These are phyloP conservation scores for Plenodomus biglobosus DNA, from an alignment of 2,329 filamentous ascomycete species.

Conservation along the genomic window DNA sequence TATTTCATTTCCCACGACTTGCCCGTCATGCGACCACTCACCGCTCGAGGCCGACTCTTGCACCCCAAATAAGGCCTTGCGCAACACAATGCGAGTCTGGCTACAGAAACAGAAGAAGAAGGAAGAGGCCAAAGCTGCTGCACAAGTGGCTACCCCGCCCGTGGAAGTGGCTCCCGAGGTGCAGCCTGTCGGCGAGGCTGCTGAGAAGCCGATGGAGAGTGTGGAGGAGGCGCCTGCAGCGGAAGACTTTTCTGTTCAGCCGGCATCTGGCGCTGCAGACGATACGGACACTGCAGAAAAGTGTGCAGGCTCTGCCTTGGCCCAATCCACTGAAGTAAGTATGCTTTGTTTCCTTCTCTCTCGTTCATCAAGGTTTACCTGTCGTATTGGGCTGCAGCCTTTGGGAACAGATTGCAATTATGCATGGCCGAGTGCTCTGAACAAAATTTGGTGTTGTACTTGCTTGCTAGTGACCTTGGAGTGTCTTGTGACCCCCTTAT, in stretches of 20 bases:
- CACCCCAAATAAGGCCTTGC: slow-evolving; percentile 84
- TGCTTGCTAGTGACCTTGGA: slow-evolving; percentile 23
- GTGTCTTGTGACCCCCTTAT: neutral
- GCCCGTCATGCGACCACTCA: slow-evolving; percentile 89
- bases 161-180: slow-evolving; percentile 25
- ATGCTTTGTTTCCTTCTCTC: slow-evolving; percentile 3
- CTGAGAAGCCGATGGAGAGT: slow-evolving; percentile 34
- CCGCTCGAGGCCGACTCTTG: slow-evolving; percentile 85
- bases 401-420: neutral
- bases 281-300: slow-evolving; percentile 12
- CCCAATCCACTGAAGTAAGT: slow-evolving; percentile 32
- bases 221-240: slow-evolving; percentile 26
- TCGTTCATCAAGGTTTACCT: neutral
- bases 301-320: slow-evolving; percentile 21
- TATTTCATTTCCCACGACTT: slow-evolving; percentile 71
- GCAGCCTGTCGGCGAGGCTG: slow-evolving; percentile 18
- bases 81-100: slow-evolving; percentile 89
- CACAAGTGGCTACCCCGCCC: slow-evolving; percentile 32
- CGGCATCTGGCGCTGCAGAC: slow-evolving; percentile 8
- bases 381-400: too few relatives aligned
- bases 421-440: slow-evolving; percentile 19
- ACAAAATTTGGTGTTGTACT: slow-evolving; percentile 22
- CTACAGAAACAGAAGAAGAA: slow-evolving; percentile 82
- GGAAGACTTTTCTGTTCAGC: slow-evolving; percentile 13
- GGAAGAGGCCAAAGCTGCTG: slow-evolving; percentile 39